Evolutionary conservation across 495 filamentous ascomycete genomes (phyloP).

Genomic region (Trichocladium antarcticum): DNA sequence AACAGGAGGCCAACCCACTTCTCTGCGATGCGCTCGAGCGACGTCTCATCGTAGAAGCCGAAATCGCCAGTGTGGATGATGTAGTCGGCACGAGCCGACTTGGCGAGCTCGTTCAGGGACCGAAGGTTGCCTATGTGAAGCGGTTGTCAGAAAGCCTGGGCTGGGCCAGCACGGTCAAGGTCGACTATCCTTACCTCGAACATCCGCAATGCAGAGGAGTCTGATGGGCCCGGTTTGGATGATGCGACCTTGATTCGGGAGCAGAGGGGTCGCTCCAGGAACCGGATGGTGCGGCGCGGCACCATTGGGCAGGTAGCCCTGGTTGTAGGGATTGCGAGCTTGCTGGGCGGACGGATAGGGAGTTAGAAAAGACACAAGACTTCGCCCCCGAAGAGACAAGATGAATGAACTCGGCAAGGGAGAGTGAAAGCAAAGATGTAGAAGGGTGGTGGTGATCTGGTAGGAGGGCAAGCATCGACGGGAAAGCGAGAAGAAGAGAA

Average conservation of each 20-base stretch:
- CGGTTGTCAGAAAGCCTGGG: background rate
- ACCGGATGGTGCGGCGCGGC: conserved; percentile 35
- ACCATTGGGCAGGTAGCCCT: conserved; percentile 46
- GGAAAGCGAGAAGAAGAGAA: background rate
- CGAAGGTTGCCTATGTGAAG: conserved; percentile 73
- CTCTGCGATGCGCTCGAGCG: conserved; percentile 93
- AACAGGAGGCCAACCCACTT: conserved; percentile 56
- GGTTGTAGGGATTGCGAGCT: conserved; percentile 32
- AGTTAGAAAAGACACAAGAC: background rate
- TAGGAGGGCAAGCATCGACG: background rate
- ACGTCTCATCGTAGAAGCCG: conserved; percentile 95
- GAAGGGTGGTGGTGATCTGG: background rate
- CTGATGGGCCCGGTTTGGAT: conserved; percentile 76
- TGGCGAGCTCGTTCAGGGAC: conserved; percentile 92
- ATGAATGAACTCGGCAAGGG: too few species aligned
- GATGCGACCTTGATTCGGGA: conserved; percentile 52
- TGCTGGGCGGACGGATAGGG: conserved; percentile 18
- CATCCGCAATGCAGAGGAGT: conserved; percentile 93
- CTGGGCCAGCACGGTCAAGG: background rate
- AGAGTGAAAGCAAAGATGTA: background rate
- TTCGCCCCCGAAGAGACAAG: background rate
- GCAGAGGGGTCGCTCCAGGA: conserved; percentile 44
- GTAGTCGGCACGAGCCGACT: conserved; percentile 82
- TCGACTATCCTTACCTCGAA: conserved; percentile 59
- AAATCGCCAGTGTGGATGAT: conserved; percentile 99